These are phyloP conservation scores for Rhizophagus clarus DNA, from an alignment of 192 early-diverging fungal genomes.

Conservation along the genomic window DNA sequence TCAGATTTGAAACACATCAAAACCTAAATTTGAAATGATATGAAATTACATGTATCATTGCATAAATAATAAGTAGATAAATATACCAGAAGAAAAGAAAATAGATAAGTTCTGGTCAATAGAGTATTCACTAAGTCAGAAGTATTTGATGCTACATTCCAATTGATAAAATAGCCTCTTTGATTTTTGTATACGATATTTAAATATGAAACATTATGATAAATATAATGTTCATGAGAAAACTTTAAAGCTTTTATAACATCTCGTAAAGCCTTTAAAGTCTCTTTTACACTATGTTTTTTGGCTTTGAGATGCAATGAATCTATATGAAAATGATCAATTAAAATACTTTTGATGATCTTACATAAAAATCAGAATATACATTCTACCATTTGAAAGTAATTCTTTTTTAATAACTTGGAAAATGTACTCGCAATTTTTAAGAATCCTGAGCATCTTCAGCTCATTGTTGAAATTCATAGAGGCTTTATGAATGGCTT, in stretches of 20 bases:
- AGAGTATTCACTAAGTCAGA: not conserved
- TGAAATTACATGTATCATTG: no score
- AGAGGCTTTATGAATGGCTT: slow-evolving; percentile 1
- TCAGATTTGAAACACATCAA: no score
- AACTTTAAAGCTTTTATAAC: slow-evolving; percentile 15
- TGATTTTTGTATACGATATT: slow-evolving; percentile 11
- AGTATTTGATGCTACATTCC: not conserved
- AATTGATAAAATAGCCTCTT: slow-evolving; percentile 10
- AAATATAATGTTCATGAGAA: not conserved
- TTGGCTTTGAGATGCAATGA: slow-evolving; percentile 3
- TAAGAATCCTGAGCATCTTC: not conserved
- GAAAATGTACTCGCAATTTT: not conserved
- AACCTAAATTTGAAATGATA: no score
- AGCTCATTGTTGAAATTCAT: not conserved
- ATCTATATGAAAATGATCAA: slow-evolving; percentile 17
- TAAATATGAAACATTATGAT: slow-evolving; percentile 16
- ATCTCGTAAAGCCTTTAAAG: slow-evolving; percentile 15
- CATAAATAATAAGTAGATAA: no score
- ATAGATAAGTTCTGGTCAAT: not conserved
- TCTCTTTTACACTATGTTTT: slow-evolving; percentile 2
- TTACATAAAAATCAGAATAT: not conserved
- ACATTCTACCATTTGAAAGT: not conserved
- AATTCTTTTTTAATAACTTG: not conserved
- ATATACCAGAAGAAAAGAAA: not conserved
- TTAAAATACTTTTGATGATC: slow-evolving; percentile 5